These are phyloP conservation scores for Papiliotrema flavescens DNA, from an alignment of 1,284 basidiomycete genomes.

Conservation along the genomic window DNA sequence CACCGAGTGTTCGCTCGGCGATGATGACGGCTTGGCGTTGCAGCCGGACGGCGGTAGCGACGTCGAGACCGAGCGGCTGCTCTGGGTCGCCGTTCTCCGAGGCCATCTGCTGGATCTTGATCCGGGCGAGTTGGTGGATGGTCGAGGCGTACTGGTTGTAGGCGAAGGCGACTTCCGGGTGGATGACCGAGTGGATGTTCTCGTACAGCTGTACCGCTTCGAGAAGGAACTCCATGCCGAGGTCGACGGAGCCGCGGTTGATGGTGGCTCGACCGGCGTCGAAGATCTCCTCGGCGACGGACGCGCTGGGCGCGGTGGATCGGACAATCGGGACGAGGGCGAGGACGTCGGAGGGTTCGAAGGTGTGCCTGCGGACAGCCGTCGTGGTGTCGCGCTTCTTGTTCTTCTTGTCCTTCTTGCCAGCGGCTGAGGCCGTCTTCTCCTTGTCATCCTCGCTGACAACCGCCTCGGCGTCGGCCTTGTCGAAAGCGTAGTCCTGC, in stretches of 20 bases:
- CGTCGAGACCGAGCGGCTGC: slow-evolving; percentile 46
- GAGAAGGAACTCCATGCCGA: slow-evolving; percentile 55
- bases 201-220: slow-evolving; percentile 58
- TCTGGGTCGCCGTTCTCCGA: slow-evolving; percentile 41
- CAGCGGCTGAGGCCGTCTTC: slow-evolving; percentile 10
- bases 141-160: slow-evolving; percentile 54
- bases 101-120: slow-evolving; percentile 46
- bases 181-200: slow-evolving; percentile 57
- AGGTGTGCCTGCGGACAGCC: slow-evolving; percentile 40
- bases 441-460: slow-evolving; percentile 27
- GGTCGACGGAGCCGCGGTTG: slow-evolving; percentile 52
- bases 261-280: slow-evolving; percentile 54
- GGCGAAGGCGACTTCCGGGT: slow-evolving; percentile 56
- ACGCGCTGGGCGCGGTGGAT: slow-evolving; percentile 52
- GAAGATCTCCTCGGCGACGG: slow-evolving; percentile 56
- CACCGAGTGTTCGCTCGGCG: slow-evolving; percentile 55
- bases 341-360: slow-evolving; percentile 55
- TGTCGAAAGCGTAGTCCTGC: slow-evolving; percentile 51
- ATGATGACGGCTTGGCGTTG: slow-evolving; percentile 57
- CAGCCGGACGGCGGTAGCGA: slow-evolving; percentile 52
- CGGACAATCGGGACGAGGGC: slow-evolving; percentile 55
- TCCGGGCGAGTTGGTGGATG: slow-evolving; percentile 50
- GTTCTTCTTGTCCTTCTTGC: slow-evolving; percentile 46
- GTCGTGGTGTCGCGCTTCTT: slow-evolving; percentile 11
- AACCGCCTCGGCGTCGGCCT: slow-evolving; percentile 20